Evolutionary conservation across 768 basidiomycete genomes (phyloP).

Genomic region (Pulveroboletus ravenelii): DNA sequence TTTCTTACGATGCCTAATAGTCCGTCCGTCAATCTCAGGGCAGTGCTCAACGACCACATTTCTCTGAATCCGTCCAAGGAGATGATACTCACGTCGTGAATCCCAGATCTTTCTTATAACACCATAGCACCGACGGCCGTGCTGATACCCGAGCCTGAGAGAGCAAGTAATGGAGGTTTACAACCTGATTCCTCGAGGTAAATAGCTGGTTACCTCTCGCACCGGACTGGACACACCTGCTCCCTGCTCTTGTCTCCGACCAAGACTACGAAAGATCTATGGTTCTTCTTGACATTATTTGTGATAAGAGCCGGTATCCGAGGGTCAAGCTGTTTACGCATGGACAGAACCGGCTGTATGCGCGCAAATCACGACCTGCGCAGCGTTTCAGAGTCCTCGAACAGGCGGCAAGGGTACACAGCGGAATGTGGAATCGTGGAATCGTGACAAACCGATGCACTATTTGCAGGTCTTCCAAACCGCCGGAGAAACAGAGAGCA

Average conservation of each 20-base stretch:
- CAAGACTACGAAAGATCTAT: constrained; percentile 92
- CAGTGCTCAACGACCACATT: neutral
- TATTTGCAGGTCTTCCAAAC: too few species aligned
- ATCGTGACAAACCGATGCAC: neutral
- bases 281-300: constrained; percentile 90
- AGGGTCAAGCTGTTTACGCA: constrained; percentile 88
- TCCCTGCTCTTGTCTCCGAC: constrained; percentile 93
- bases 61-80: neutral
- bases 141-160: constrained; percentile 89
- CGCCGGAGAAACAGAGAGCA: neutral
- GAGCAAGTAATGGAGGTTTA: constrained; percentile 92
- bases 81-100: constrained; percentile 72
- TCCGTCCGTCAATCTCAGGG: neutral
- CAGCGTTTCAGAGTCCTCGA: neutral
- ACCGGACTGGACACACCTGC: constrained; percentile 53
- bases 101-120: constrained; percentile 97
- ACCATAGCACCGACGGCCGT: constrained; percentile 92
- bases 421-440: too few species aligned
- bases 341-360: constrained; percentile 21
- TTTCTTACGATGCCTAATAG: constrained; percentile 84
- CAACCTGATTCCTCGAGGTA: constrained; percentile 48
- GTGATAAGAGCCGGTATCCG: constrained; percentile 89
- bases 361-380: neutral
- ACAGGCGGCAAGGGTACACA: neutral
- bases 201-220: neutral